Evolutionary conservation across 345 rosid species (phyloP).

Genomic region (Gossypioides kirkii): DNA sequence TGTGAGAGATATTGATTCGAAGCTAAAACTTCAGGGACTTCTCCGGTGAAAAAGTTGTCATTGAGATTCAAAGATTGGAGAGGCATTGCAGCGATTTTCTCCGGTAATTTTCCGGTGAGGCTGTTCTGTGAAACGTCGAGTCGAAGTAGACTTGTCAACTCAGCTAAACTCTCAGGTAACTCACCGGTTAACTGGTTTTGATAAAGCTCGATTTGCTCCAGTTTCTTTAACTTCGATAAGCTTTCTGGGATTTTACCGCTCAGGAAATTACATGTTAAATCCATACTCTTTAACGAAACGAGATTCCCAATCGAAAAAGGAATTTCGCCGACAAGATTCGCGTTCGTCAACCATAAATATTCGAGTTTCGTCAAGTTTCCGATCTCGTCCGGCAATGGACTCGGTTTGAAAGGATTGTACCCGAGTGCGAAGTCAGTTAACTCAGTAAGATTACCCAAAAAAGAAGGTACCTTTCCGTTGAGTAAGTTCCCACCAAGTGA

Average conservation of each 20-base stretch:
- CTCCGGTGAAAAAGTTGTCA: constrained; percentile 55
- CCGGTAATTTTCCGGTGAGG: constrained; percentile 49
- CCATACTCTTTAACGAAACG: constrained; percentile 35
- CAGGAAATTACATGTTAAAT: constrained; percentile 40
- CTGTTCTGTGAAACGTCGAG: constrained; percentile 67
- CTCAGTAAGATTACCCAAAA: constrained; percentile 44
- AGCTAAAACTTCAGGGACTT: constrained; percentile 44
- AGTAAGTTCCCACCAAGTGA: constrained; percentile 29
- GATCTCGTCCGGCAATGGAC: constrained; percentile 42
- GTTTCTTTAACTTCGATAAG: constrained; percentile 34
- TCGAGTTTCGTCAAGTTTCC: constrained; percentile 53
- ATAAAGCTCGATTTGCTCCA: constrained; percentile 45
- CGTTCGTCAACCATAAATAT: constrained; percentile 20
- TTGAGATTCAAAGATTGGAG: constrained; percentile 45
- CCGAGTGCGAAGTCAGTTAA: constrained; percentile 39
- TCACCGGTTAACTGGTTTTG: constrained; percentile 39
- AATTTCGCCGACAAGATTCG: constrained; percentile 48
- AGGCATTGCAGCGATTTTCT: constrained; percentile 37
- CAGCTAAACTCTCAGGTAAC: constrained; percentile 48
- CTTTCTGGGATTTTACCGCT: constrained; percentile 46
- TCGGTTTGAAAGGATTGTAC: constrained; percentile 33
- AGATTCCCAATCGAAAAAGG: constrained; percentile 51
- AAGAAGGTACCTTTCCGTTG: constrained; percentile 44
- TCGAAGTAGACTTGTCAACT: constrained; percentile 31
- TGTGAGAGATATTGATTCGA: constrained; percentile 38